Evolutionary conservation across 2,329 filamentous ascomycete species (phyloP).

Genomic region (Beauveria sp.): DNA sequence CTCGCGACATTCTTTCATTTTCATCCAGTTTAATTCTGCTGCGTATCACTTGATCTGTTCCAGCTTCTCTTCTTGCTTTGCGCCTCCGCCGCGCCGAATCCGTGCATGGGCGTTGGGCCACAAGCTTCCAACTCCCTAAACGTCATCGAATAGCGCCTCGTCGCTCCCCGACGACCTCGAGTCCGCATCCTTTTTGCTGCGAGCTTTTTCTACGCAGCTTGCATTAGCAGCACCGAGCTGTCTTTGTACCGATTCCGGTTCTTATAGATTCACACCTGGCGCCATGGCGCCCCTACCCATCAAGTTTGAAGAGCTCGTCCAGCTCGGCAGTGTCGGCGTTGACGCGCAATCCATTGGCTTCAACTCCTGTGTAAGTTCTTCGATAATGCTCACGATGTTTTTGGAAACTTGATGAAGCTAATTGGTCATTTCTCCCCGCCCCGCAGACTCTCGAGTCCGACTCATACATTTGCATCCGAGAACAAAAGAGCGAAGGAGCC

Average conservation of each 20-base stretch:
- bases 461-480: conserved; percentile 89
- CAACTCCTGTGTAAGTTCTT: conserved; percentile 63
- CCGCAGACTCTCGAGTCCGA: conserved; percentile 93
- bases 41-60: neutral
- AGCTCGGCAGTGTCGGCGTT: conserved; percentile 45
- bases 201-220: neutral
- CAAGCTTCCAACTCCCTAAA: conserved; percentile 7
- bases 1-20: conserved; percentile 4
- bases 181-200: neutral
- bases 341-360: conserved; percentile 58
- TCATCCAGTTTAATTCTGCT: neutral
- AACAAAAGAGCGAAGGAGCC: conserved; percentile 78
- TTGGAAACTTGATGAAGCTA: conserved; percentile 13
- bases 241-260: neutral
- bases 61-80: neutral
- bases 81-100: conserved; percentile 6
- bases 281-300: conserved; percentile 70
- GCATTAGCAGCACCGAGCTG: conserved; percentile 1
- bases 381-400: conserved; percentile 7
- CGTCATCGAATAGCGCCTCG: conserved; percentile 9
- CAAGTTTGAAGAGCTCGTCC: conserved; percentile 86
- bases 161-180: neutral
- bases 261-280: conserved; percentile 18
- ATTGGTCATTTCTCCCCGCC: conserved; percentile 12
- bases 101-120: conserved; percentile 11